Conservation (phyloP, 257 asterid species). For the Solanum paucissectum region DNA sequence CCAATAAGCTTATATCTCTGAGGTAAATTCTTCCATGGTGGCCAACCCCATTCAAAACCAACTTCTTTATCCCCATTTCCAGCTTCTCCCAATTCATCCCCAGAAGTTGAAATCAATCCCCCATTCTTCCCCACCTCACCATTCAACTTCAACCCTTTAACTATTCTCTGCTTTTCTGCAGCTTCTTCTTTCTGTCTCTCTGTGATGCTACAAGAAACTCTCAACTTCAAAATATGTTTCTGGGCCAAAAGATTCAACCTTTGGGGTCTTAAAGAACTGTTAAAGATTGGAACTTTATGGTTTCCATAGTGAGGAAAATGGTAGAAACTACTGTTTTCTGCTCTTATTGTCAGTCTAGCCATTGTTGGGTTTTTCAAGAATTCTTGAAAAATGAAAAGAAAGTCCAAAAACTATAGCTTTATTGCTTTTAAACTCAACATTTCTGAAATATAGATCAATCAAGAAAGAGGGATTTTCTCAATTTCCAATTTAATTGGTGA, state of each 20-base stretch:
- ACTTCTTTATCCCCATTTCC: conserved; percentile 15
- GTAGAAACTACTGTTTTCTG: conserved; percentile 21
- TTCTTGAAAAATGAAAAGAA: neutral
- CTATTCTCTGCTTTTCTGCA: conserved; percentile 19
- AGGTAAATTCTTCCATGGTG: conserved; percentile 89
- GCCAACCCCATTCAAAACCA: conserved; percentile 58
- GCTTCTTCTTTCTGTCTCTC: conserved; percentile 43
- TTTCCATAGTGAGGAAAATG: conserved; percentile 5
- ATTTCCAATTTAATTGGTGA: neutral
- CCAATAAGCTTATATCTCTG: conserved; percentile 83
- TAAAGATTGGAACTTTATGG: conserved; percentile 26
- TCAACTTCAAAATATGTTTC: conserved; percentile 24
- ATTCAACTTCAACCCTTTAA: conserved; percentile 31
- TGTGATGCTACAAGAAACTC: conserved; percentile 56
- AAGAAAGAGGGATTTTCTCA: neutral
- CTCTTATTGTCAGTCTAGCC: conserved; percentile 38
- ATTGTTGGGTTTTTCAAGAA: conserved; percentile 3
- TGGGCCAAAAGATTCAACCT: conserved; percentile 6
- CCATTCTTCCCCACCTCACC: conserved; percentile 34
- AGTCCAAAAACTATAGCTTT: neutral
- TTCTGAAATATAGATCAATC: neutral
- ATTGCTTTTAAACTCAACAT: neutral
- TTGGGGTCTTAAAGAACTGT: neutral
- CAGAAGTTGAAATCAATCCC: conserved; percentile 2
- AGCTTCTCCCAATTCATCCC: conserved; percentile 16